phyloP scores from a whole-genome alignment of 1,284 basidiomycete genomes.

The Volvariella volvacea region DNA sequence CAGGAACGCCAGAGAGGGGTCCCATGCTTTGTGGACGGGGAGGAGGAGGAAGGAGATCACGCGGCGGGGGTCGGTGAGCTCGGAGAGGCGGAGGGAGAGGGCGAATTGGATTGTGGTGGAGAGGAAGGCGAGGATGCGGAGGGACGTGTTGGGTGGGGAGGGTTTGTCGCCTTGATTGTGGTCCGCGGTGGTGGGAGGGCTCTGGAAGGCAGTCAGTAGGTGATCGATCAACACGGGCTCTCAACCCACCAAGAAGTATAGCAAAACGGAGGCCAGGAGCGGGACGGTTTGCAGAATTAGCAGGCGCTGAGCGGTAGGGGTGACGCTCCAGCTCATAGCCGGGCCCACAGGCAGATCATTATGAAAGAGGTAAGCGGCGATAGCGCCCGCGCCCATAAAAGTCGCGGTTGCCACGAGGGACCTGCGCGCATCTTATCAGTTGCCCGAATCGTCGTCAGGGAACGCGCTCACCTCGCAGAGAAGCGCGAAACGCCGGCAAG shows the following conservation, averaged over 20 bases:
- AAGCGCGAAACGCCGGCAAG: conserved; percentile 59
- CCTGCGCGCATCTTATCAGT: conserved; percentile 12
- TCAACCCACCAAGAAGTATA: conserved; percentile 28
- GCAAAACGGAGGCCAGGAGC: conserved; percentile 23
- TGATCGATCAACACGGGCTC: neutral
- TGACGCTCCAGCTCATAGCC: conserved; percentile 30
- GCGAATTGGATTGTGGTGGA: conserved; percentile 47
- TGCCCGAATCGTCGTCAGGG: neutral
- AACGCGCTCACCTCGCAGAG: conserved; percentile 39
- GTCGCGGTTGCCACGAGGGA: conserved; percentile 37
- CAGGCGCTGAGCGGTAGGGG: conserved; percentile 24
- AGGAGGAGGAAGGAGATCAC: conserved; percentile 52
- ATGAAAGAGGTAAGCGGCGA: conserved; percentile 38
- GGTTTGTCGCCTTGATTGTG: conserved; percentile 5
- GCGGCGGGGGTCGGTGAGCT: conserved; percentile 45
- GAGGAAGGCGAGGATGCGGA: conserved; percentile 32
- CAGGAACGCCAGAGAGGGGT: conserved; percentile 45
- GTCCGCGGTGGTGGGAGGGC: conserved; percentile 2
- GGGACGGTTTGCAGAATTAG: conserved; percentile 31
- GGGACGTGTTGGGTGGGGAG: conserved; percentile 10
- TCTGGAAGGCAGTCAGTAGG: neutral
- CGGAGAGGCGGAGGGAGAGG: conserved; percentile 48
- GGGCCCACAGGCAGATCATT: conserved; percentile 17
- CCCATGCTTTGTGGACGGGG: conserved; percentile 41
- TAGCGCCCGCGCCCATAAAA: conserved; percentile 47